phyloP scores from a whole-genome alignment of 176 grass and related monocot genomes.

The Thalia dealbata region DNA sequence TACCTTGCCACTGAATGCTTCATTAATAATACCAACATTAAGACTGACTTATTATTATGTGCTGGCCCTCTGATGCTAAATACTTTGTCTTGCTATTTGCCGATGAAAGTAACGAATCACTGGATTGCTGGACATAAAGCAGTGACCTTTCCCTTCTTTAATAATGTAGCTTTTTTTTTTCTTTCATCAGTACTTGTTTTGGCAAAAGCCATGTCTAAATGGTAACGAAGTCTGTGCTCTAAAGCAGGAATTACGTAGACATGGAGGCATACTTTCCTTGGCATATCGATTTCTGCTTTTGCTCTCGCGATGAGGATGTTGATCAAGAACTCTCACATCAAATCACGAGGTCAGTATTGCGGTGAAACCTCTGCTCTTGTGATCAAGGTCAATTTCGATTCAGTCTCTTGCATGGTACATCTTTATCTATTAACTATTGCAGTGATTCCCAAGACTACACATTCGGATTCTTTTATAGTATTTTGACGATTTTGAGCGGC shows the following conservation, averaged over 20 bases:
- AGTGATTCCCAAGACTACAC: too few species aligned
- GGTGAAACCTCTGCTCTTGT: too few species aligned
- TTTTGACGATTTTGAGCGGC: too few species aligned
- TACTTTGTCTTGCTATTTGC: not conserved
- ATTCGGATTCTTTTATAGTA: too few species aligned
- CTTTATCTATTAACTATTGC: too few species aligned
- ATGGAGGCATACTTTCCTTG: slow-evolving; percentile 82
- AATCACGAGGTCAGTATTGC: too few species aligned
- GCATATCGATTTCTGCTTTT: too few species aligned
- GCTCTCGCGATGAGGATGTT: too few species aligned
- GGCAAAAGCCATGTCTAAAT: slow-evolving; percentile 8
- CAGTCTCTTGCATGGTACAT: too few species aligned
- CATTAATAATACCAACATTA: not conserved
- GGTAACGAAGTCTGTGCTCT: slow-evolving; percentile 3
- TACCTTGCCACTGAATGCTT: not conserved
- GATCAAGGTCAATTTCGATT: too few species aligned
- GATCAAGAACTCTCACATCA: too few species aligned
- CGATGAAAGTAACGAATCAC: not conserved
- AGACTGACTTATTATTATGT: not conserved
- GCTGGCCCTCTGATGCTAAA: not conserved
- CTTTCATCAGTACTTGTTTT: not conserved
- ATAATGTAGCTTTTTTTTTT: not conserved
- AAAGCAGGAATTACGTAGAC: slow-evolving; percentile 77
- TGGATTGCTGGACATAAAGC: not conserved
- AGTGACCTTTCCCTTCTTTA: not conserved